Conservation (phyloP, 768 basidiomycete genomes). For the Mrakia gelida region DNA sequence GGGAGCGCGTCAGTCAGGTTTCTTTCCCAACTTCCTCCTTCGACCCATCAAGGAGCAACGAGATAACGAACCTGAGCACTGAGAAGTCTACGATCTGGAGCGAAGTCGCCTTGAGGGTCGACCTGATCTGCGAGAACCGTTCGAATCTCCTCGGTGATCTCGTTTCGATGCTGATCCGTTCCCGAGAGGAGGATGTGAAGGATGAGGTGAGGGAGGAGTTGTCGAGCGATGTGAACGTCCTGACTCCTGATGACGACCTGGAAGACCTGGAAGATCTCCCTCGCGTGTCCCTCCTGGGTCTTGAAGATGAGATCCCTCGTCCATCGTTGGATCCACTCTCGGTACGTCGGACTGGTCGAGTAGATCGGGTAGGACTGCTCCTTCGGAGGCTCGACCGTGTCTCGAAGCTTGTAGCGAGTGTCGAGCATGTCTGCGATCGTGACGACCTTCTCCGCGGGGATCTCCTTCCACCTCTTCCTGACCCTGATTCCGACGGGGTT, state of each 20-base stretch:
- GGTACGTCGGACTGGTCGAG: slow-evolving; percentile 67
- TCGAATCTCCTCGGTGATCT: slow-evolving; percentile 70
- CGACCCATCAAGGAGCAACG: not conserved
- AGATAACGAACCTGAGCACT: slow-evolving; percentile 79
- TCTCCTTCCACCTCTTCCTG: slow-evolving; percentile 67
- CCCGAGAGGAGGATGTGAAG: slow-evolving; percentile 79
- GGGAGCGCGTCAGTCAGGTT: not conserved
- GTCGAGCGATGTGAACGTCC: slow-evolving; percentile 90
- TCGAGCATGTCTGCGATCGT: slow-evolving; percentile 50
- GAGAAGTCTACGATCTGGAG: slow-evolving; percentile 73
- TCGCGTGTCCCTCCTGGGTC: slow-evolving; percentile 48
- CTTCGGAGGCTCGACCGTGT: not conserved
- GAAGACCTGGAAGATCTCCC: slow-evolving; percentile 71
- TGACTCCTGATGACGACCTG: slow-evolving; percentile 68
- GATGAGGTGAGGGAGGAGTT: slow-evolving; percentile 85
- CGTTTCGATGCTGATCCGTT: slow-evolving; percentile 54
- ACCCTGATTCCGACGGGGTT: slow-evolving; percentile 59
- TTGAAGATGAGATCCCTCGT: slow-evolving; percentile 68
- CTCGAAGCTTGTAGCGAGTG: slow-evolving; percentile 37
- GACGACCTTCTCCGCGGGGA: slow-evolving; percentile 59
- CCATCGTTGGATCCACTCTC: slow-evolving; percentile 95
- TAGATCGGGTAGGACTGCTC: slow-evolving; percentile 62
- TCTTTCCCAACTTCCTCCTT: not conserved
- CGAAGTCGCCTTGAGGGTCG: slow-evolving; percentile 54
- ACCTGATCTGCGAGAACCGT: slow-evolving; percentile 85